Evolutionary conservation across 2,329 filamentous ascomycete species (phyloP).

Genomic region (Cladosporium sp.): DNA sequence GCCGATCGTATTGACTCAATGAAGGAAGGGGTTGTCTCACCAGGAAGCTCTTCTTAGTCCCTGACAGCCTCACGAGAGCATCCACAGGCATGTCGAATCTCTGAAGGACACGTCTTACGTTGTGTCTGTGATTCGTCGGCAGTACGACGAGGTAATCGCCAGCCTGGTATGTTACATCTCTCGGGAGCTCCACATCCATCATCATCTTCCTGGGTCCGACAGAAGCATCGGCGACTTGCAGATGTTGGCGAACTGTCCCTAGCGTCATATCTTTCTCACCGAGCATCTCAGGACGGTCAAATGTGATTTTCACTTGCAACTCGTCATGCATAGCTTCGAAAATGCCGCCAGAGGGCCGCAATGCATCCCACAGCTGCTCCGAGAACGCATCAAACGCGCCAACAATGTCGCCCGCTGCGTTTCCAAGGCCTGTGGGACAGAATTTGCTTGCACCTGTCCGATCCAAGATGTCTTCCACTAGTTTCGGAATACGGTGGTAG

Average conservation of each 20-base stretch:
- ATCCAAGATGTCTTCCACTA: slow-evolving; percentile 36
- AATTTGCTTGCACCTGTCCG: slow-evolving; percentile 35
- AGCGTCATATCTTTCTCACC: slow-evolving; percentile 28
- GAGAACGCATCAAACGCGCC: slow-evolving; percentile 44
- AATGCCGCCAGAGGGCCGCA: background rate
- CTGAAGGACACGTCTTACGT: slow-evolving; percentile 61
- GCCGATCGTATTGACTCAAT: slow-evolving; percentile 58
- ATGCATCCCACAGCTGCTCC: slow-evolving; percentile 15
- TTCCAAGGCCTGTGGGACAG: slow-evolving; percentile 36
- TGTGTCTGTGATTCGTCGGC: slow-evolving; percentile 55
- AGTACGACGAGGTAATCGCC: slow-evolving; percentile 44
- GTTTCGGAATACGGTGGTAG: slow-evolving; percentile 44
- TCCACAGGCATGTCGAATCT: slow-evolving; percentile 68
- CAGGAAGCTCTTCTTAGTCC: slow-evolving; percentile 21
- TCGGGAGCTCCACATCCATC: slow-evolving; percentile 44
- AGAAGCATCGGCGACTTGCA: slow-evolving; percentile 53
- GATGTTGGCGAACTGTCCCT: slow-evolving; percentile 54
- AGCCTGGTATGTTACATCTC: slow-evolving; percentile 60
- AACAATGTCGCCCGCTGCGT: slow-evolving; percentile 41
- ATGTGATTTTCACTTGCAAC: background rate
- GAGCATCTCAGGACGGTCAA: slow-evolving; percentile 6
- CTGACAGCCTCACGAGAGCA: slow-evolving; percentile 40
- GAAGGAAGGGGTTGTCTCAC: slow-evolving; percentile 45
- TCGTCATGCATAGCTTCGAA: background rate
- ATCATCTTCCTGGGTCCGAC: slow-evolving; percentile 58